Evolutionary conservation across 805 yeast species (phyloP), one percentile per base, ranked within the genome.

Genomic region (Candida sithepensis): DNA sequence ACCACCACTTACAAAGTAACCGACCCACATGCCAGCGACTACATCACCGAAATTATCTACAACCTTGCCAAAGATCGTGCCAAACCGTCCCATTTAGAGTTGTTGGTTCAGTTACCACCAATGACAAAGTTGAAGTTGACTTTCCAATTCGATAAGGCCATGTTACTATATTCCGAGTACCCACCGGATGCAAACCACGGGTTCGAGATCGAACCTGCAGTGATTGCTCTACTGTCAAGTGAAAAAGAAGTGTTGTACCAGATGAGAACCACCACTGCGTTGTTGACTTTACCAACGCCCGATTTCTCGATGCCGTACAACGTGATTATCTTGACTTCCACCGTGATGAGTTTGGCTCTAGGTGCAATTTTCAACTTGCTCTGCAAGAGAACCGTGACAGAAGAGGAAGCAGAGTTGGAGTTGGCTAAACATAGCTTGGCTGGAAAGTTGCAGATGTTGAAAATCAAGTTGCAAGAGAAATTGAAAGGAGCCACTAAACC

Each of bases 161-260:
- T 94, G 62, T 73, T 94, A 26, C 76, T 84, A 48, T 82, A 87
- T 51, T 86, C 90, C 3, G 98, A 94, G 64, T 94, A 94, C 60
- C 99, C 99, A n/a, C 99, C 99, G 1, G 99, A 94, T 71, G 98
- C 99, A 2, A 94, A 94, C 64, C 97, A 94, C 58, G 99, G 99
- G 0, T 94, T 94, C 67, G 92, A 91, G 49, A 81, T 94, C 39
- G 94, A 94, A 21, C 96, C 98, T 0, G 96, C 96, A 4, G 85
- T 88, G 10, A 73, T 89, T 12, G 77, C 85, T 2, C 78, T 88
- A 0, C 44, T 82, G 13, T 49, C 58, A 12, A 39, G 39, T 4
- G 45, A 52, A 41, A 28, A 50, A 39, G 51, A 55, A 21, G 53
- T 47, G 12, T 38, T 50, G 6, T 84, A 85, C 56, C 74, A 78